Conservation (phyloP, 2,329 filamentous ascomycete genomes). For the Botrytis galanthina region DNA sequence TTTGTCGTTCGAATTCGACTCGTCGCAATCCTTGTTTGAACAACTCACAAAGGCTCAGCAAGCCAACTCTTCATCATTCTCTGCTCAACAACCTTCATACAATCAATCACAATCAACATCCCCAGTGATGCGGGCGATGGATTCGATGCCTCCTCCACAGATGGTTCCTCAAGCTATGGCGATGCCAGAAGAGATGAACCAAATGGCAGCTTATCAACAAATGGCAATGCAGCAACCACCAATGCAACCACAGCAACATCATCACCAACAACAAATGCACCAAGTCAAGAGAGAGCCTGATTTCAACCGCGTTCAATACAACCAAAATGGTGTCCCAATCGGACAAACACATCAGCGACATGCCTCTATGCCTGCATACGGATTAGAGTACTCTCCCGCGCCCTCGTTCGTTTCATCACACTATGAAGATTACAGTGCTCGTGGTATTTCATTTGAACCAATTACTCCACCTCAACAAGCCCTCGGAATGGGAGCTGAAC, state of each 20-base stretch:
- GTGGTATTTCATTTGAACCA: constrained; percentile 93
- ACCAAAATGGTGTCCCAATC: constrained; percentile 85
- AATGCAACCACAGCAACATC: constrained; percentile 53
- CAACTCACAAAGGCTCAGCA: constrained; percentile 99
- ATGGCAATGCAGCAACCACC: constrained; percentile 63
- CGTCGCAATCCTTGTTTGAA: constrained; percentile 97
- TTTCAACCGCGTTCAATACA: constrained; percentile 79
- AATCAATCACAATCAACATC: constrained; percentile 68
- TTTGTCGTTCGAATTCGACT: constrained; percentile 98
- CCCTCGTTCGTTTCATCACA: constrained; percentile 98
- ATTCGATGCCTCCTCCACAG: constrained; percentile 88
- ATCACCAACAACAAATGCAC: constrained; percentile 63
- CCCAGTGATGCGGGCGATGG: constrained; percentile 84
- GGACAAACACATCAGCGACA: constrained; percentile 84
- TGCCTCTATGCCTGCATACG: constrained; percentile 96
- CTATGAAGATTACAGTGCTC: constrained; percentile 96
- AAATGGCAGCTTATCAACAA: constrained; percentile 64
- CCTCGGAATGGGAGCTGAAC: constrained; percentile 76
- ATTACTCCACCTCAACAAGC: constrained; percentile 93
- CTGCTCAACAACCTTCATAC: constrained; percentile 63
- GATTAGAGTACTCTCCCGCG: constrained; percentile 93
- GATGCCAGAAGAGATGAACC: constrained; percentile 59
- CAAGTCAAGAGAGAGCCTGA: constrained; percentile 88
- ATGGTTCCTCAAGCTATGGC: constrained; percentile 66
- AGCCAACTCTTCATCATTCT: constrained; percentile 96